These are phyloP conservation scores for Termitomyces sp. DNA, from an alignment of 768 basidiomycete genomes.

Conservation along the genomic window DNA sequence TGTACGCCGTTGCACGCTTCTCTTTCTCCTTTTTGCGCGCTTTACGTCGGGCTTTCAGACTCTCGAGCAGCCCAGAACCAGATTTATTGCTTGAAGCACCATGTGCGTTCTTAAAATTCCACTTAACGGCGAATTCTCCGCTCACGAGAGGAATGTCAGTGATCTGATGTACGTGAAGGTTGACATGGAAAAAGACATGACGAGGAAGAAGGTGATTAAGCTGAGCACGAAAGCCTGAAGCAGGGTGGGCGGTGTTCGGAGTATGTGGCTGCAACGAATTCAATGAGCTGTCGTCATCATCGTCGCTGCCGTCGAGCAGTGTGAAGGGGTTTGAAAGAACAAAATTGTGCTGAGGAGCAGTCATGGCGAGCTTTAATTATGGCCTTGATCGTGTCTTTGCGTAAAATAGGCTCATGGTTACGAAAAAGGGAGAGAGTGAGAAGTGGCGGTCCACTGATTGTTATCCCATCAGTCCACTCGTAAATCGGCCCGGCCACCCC, in stretches of 20 bases:
- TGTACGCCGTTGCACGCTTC: neutral
- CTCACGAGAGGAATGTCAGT: slow-evolving; percentile 65
- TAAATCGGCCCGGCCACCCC: neutral
- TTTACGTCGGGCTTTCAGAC: slow-evolving; percentile 24
- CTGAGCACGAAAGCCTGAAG: slow-evolving; percentile 45
- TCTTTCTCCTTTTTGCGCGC: slow-evolving; percentile 15
- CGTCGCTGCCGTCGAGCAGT: slow-evolving; percentile 4
- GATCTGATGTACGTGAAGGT: slow-evolving; percentile 59
- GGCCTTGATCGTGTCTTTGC: neutral
- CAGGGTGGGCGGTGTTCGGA: slow-evolving; percentile 1
- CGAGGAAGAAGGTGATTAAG: slow-evolving; percentile 56
- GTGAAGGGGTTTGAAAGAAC: slow-evolving; percentile 14
- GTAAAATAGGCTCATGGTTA: neutral
- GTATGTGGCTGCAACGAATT: slow-evolving; percentile 6
- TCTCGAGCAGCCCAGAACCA: slow-evolving; percentile 33
- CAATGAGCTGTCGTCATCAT: slow-evolving; percentile 8
- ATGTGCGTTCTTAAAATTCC: slow-evolving; percentile 63
- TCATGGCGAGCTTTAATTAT: neutral
- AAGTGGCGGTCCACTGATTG: neutral
- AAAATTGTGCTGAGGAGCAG: slow-evolving; percentile 7
- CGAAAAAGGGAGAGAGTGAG: neutral
- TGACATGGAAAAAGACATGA: slow-evolving; percentile 62
- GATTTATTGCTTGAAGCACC: slow-evolving; percentile 26
- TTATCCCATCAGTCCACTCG: neutral
- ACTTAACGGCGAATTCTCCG: slow-evolving; percentile 65